phyloP scores from a whole-genome alignment of 75 land plant genomes.

The Selaginella moellendorffii region DNA sequence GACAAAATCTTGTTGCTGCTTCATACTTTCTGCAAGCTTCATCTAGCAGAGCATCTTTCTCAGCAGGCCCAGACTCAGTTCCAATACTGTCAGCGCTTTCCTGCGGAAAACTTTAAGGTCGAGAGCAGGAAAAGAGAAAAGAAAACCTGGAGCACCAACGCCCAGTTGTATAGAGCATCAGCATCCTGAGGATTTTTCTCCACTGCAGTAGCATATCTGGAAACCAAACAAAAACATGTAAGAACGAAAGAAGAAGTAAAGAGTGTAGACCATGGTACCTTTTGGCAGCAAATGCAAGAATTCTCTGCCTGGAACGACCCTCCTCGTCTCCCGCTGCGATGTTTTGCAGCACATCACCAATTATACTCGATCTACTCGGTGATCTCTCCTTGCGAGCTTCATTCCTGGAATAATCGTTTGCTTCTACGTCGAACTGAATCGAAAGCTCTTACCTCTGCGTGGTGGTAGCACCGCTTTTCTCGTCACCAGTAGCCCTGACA shows the following conservation, averaged over 20 bases:
- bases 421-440: neutral
- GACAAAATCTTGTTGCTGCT: slow-evolving; percentile 75
- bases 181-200: slow-evolving; percentile 80
- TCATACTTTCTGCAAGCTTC: slow-evolving; percentile 92
- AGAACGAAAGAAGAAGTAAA: neutral
- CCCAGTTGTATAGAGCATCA: slow-evolving; percentile 98
- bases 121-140: neutral
- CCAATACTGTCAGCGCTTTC: slow-evolving; percentile 94
- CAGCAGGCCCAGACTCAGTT: slow-evolving; percentile 52
- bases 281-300: slow-evolving; percentile 86
- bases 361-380: slow-evolving; percentile 17
- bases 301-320: slow-evolving; percentile 72
- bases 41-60: slow-evolving; percentile 88
- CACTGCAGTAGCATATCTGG: slow-evolving; percentile 79
- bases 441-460: neutral
- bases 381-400: neutral
- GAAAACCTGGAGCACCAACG: slow-evolving; percentile 80
- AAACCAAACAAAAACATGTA: neutral
- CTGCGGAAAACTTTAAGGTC: slow-evolving; percentile 26
- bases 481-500: neutral
- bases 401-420: neutral
- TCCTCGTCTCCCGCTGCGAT: slow-evolving; percentile 80
- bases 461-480: neutral
- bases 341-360: slow-evolving; percentile 61
- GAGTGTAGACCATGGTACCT: slow-evolving; percentile 26